phyloP scores from a whole-genome alignment of 192 early-diverging fungal species.

The Phlyctochytrium arcticum region DNA sequence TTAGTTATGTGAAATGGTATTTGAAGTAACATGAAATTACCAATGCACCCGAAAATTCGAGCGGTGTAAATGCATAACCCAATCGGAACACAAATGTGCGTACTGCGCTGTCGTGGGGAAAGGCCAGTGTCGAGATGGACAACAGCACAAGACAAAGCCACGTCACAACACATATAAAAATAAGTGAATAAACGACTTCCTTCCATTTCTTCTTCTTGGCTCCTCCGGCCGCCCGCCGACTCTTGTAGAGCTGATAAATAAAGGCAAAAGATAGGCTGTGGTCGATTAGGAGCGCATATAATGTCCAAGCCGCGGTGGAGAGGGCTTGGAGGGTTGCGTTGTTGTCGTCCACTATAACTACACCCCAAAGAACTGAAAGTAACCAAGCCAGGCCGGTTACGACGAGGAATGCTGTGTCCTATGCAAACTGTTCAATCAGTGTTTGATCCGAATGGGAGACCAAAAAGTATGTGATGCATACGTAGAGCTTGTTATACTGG shows the following conservation, averaged over 20 bases:
- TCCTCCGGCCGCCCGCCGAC: not conserved
- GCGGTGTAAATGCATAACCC: not conserved
- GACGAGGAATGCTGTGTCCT: too few species aligned
- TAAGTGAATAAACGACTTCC: not conserved
- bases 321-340: not conserved
- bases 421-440: too few species aligned
- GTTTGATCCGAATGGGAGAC: too few species aligned
- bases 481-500: too few species aligned
- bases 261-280: constrained; percentile 22
- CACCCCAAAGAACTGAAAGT: too few species aligned
- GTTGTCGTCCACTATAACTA: too few species aligned
- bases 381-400: too few species aligned
- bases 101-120: not conserved
- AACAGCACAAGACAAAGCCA: not conserved
- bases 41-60: constrained; percentile 11
- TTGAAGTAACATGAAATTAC: not conserved
- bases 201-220: not conserved
- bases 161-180: not conserved
- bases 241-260: constrained; percentile 9
- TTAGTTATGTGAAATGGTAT: not conserved
- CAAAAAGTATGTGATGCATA: too few species aligned
- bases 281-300: constrained; percentile 19
- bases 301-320: constrained; percentile 13
- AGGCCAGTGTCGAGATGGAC: not conserved
- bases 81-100: constrained; percentile 7